These are phyloP conservation scores for Paraglomus occultum DNA, from an alignment of 192 early-diverging fungal genomes.

Conservation along the genomic window DNA sequence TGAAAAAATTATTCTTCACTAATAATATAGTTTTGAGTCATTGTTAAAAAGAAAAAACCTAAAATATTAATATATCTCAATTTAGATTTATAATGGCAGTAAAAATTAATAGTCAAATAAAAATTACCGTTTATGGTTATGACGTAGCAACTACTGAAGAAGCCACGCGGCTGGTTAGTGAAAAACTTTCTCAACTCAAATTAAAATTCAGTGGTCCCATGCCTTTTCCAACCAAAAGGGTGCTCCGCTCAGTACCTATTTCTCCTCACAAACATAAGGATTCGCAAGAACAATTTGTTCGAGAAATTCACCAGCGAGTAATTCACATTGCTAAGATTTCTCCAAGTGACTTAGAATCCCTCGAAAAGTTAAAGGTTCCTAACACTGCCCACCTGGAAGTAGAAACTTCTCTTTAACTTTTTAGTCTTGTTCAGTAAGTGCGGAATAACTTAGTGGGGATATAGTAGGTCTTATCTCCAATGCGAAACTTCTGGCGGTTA, in stretches of 20 bases:
- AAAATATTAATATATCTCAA: too few species aligned
- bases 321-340: background rate
- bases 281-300: background rate
- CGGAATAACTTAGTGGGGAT: background rate
- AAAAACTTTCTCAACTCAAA: conserved; percentile 1
- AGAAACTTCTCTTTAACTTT: too few species aligned
- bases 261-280: background rate
- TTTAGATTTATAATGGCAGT: too few species aligned
- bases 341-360: background rate
- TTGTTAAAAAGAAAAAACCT: too few species aligned
- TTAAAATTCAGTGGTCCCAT: background rate
- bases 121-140: conserved; percentile 1
- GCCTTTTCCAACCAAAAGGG: background rate
- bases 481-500: background rate
- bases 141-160: background rate
- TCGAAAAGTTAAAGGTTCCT: too few species aligned
- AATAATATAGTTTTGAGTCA: too few species aligned
- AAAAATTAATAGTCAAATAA: background rate
- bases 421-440: background rate
- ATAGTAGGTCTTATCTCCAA: background rate
- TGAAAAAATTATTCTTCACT: too few species aligned
- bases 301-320: background rate
- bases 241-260: background rate
- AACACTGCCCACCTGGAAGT: too few species aligned
- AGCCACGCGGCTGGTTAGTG: background rate